Conservation (phyloP, 2,329 filamentous ascomycete species). For the Furcasterigmium sp. region DNA sequence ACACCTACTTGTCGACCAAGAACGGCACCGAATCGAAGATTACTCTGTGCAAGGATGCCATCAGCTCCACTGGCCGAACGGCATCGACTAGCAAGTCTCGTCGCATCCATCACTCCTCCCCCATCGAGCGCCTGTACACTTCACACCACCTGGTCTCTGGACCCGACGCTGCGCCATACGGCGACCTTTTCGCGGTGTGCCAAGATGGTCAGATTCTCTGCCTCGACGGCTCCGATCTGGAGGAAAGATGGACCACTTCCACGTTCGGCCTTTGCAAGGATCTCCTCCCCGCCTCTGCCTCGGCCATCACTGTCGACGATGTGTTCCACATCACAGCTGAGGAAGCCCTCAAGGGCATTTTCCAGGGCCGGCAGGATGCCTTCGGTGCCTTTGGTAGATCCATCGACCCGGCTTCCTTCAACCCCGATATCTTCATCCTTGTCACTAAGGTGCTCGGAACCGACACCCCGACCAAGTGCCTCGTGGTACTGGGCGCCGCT, state of each 20-base stretch:
- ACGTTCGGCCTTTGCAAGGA: conserved; percentile 37
- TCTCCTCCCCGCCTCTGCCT: conserved; percentile 23
- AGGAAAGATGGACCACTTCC: conserved; percentile 41
- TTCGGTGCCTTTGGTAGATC: conserved; percentile 45
- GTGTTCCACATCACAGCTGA: conserved; percentile 38
- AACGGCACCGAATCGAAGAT: conserved; percentile 33
- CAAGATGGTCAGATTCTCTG: conserved; percentile 56
- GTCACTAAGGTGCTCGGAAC: conserved; percentile 30
- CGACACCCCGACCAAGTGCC: conserved; percentile 16
- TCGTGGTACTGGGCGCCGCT: conserved; percentile 27
- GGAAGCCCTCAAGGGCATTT: conserved; percentile 49
- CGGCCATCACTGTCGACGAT: conserved; percentile 41
- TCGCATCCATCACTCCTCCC: conserved; percentile 20
- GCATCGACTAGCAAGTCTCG: conserved; percentile 43
- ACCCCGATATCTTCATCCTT: conserved; percentile 50
- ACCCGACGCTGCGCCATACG: conserved; percentile 7
- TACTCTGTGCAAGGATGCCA: conserved; percentile 54
- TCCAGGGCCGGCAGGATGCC: conserved; percentile 48
- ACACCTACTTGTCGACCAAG: conserved; percentile 56
- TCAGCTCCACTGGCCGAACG: conserved; percentile 45
- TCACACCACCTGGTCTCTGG: conserved; percentile 12
- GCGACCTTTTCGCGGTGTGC: conserved; percentile 49
- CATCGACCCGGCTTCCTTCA: conserved; percentile 34
- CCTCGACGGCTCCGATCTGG: conserved; percentile 50
- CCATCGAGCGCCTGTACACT: conserved; percentile 38